Base-by-base conservation (phyloP, 495 filamentous ascomycete species). In the Podospora comata region DNA sequence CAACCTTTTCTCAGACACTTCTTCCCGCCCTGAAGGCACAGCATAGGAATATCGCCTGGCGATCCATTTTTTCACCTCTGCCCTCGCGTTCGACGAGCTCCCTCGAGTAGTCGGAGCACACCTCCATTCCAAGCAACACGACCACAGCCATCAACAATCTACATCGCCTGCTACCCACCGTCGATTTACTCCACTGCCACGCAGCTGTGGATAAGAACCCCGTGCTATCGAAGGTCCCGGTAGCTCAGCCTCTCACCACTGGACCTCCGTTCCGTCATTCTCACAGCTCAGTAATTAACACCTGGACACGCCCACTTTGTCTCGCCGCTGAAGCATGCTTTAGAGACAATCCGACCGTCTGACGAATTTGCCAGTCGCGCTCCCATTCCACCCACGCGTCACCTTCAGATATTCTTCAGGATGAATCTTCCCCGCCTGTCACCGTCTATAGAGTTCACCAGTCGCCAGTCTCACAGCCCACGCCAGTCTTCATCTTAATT, bases 361-460 rank as follows among this genome's bases (percentile, higher is more conserved):
- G 64, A 67, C 62, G 19, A 69, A 65, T 71, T 68, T 65, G 32
- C 56, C 26, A 54, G 30, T 26, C 59, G 65, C 65, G 61, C 66
- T 28, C 56, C 62, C 58, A 67, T 55, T 54, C 67, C 57, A 34
- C 61, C 65, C 65, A 72, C 70, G 64, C 56, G 67, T 62, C 60
- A 19, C 64, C 44, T 26, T 19, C 28, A 15, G 60, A 60, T 63
- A 58, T 27, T 20, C 39, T 64, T 65, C 76, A 78, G 65, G 58
- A 78, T 77, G 73, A 74, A 60, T 67, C 69, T 53, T 62, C 64
- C 56, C 64, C 61, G 11, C 54, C 67, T 44, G 23, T 66, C 66
- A 23, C 64, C 61, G 54, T 63, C 16, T 27, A 67, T 61, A 67
- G 19, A 68, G 58, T 27, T 54, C 58, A 44, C 48, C 20, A 69